Percentiles rank a stretch among this genome's conserved stretches.
Conservation (phyloP, 768 basidiomycete genomes). For the Hygrophorus pudorinus region DNA sequence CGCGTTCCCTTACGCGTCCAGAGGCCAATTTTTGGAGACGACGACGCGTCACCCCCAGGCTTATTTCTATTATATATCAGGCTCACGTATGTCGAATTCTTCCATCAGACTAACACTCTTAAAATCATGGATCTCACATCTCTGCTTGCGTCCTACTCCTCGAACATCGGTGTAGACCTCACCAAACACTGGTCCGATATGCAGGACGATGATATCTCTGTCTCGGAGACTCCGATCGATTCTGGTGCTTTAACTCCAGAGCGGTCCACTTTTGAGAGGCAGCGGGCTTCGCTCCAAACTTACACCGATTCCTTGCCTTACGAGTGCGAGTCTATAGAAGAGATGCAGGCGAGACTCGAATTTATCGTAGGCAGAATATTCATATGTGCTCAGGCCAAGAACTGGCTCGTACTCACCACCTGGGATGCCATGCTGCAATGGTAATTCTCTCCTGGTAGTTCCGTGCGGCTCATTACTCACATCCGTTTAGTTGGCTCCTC, state of each 20-base stretch:
- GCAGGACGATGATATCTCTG: conserved; percentile 51
- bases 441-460: conserved; percentile 25
- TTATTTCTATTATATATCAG: conserved; percentile 1
- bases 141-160: not conserved
- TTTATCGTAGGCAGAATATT: conserved; percentile 58
- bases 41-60: conserved; percentile 9
- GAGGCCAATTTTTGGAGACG: not conserved
- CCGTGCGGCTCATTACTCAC: not conserved
- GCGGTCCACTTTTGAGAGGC: conserved; percentile 40
- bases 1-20: not conserved
- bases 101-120: not conserved
- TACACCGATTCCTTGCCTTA: conserved; percentile 68
- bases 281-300: conserved; percentile 49
- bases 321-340: conserved; percentile 56
- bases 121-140: not conserved
- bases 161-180: conserved; percentile 1
- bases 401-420: conserved; percentile 62
- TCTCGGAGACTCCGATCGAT: conserved; percentile 29
- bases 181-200: conserved; percentile 20
- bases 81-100: not conserved
- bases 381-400: conserved; percentile 63
- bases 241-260: conserved; percentile 16
- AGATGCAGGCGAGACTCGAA: conserved; percentile 64
- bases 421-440: conserved; percentile 80
- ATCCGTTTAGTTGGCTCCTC: conserved; percentile 54